Evolutionary conservation across 768 basidiomycete genomes (phyloP), one percentile per base, ranked within the genome.

Genomic region (Lentinula detonsa): DNA sequence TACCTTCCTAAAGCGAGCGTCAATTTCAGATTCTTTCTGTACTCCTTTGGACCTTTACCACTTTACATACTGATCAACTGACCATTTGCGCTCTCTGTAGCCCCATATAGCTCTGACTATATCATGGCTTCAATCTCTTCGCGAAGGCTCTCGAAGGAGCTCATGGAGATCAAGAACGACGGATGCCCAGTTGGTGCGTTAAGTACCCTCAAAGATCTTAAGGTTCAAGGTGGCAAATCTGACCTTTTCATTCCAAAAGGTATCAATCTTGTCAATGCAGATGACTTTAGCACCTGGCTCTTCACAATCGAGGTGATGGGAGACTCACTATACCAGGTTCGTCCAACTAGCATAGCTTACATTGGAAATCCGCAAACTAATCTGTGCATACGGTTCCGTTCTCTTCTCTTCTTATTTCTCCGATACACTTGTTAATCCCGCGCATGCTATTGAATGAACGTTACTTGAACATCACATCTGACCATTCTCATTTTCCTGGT

Each of bases 301-400:
- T 85, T 95, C 68, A 81, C 86, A 2, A 85, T 95, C 68, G 85
- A 91, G 71, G 88, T 94, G 57, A 81, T 93, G 77, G 93, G 93
- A 23, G 89, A 95, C 59, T 89, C 86, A 46, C 70, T 88, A 63
- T 95, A 91, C 75, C 70, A 84, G 77, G 93, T 87, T 66, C 58
- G 74, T 67, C 21, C 34, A 54, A 13, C 10, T 9, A 18, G 62
- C 39, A 40, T 57, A 57, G 31, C n/a, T 42, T 34, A n/a, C 61
- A 34, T 16, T 58, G 21, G 16, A 39, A 8, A 39, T 50, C 28
- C 21, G 42, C 54, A 57, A 43, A 7, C 42, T 43, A 55, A 56
- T 23, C 48, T 45, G 18, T 37, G 33, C 33, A 13, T 40, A 16
- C 5, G 8, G 34, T n/a, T 37, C 31, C 16, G 15, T 21, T 16